A percentile compares a stretch with the other conserved stretches of the same genome.
Evolutionary conservation across 129 eudicot species (phyloP).

Genomic region (Chrysanthemum makinoi): DNA sequence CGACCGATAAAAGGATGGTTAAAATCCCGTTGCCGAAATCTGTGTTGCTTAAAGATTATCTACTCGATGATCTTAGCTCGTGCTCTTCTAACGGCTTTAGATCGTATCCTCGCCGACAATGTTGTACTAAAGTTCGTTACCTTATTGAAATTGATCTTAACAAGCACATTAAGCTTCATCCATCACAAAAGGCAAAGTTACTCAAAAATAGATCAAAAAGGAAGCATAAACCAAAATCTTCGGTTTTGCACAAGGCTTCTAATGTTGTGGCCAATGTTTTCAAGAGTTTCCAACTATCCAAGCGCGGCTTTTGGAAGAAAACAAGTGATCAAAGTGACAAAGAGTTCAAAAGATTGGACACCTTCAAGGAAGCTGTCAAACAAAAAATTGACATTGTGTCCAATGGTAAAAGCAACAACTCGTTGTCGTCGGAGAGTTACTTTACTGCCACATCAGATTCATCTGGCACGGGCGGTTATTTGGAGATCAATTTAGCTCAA

Average conservation of each 20-base stretch:
- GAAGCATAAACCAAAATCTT: slow-evolving; percentile 20
- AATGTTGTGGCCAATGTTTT: slow-evolving; percentile 49
- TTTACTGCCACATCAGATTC: slow-evolving; percentile 41
- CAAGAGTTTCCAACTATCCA: slow-evolving; percentile 48
- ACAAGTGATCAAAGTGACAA: slow-evolving; percentile 22
- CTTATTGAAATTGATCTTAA: slow-evolving; percentile 52
- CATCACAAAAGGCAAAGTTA: background rate
- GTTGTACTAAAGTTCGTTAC: slow-evolving; percentile 64
- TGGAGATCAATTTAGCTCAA: slow-evolving; percentile 23
- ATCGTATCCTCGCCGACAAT: slow-evolving; percentile 68
- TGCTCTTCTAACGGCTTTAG: slow-evolving; percentile 87
- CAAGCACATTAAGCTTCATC: slow-evolving; percentile 26
- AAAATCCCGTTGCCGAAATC: slow-evolving; percentile 39
- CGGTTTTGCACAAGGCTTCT: slow-evolving; percentile 54
- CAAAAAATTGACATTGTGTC: slow-evolving; percentile 24
- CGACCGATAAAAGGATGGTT: slow-evolving; percentile 37
- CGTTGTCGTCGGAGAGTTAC: slow-evolving; percentile 54
- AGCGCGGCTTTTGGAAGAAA: slow-evolving; percentile 57
- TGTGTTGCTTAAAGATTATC: slow-evolving; percentile 60
- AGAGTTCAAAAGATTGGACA: slow-evolving; percentile 47
- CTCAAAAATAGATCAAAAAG: slow-evolving; percentile 24
- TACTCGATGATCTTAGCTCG: slow-evolving; percentile 78
- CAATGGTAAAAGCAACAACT: slow-evolving; percentile 33
- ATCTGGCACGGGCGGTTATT: slow-evolving; percentile 32
- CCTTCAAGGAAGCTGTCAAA: slow-evolving; percentile 34